A percentile compares a stretch with the other conserved stretches of the same genome.
These are phyloP conservation scores for Effrenium voratum DNA, from an alignment of 73 alveolate genomes.

Conservation along the genomic window DNA sequence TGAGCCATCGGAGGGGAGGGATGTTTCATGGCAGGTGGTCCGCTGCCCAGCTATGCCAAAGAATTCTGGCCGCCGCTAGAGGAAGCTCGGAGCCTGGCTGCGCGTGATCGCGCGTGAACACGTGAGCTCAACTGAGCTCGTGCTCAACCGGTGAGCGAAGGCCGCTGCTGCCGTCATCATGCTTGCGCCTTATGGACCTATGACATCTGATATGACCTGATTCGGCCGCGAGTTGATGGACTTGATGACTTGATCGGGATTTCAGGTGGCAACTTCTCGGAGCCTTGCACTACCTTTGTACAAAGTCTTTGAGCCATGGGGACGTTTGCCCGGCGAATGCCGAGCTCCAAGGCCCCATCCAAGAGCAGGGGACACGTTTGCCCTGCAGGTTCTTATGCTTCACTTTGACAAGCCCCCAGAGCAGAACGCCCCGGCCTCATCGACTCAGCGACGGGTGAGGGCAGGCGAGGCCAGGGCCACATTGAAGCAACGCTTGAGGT, in stretches of 20 bases:
- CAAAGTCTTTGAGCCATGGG: constrained; percentile 71
- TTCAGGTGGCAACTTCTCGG: constrained; percentile 85
- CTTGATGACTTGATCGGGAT: neutral
- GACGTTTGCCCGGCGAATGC: constrained; percentile 86
- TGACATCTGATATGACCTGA: no score
- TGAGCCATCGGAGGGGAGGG: no score
- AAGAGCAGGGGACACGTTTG: neutral
- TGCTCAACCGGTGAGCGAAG: neutral
- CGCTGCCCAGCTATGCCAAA: constrained; percentile 42
- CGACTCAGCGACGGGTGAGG: no score
- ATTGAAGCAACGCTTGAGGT: neutral
- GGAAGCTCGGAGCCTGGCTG: neutral
- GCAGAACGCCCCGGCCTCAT: constrained; percentile 25
- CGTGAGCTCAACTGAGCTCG: no score
- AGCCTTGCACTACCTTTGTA: constrained; percentile 47
- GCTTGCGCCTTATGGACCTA: neutral
- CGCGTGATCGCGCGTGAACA: no score
- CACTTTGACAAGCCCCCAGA: constrained; percentile 85
- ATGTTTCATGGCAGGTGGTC: constrained; percentile 77
- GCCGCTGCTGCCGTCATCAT: constrained; percentile 88
- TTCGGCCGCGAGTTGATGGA: neutral
- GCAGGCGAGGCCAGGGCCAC: no score
- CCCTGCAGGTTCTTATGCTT: constrained; percentile 46
- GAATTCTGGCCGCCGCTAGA: constrained; percentile 85
- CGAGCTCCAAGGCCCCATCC: neutral